Evolutionary conservation across 139 green algal genomes (phyloP), one percentile per base, ranked within the genome.

Genomic region (Pleodorina starrii): DNA sequence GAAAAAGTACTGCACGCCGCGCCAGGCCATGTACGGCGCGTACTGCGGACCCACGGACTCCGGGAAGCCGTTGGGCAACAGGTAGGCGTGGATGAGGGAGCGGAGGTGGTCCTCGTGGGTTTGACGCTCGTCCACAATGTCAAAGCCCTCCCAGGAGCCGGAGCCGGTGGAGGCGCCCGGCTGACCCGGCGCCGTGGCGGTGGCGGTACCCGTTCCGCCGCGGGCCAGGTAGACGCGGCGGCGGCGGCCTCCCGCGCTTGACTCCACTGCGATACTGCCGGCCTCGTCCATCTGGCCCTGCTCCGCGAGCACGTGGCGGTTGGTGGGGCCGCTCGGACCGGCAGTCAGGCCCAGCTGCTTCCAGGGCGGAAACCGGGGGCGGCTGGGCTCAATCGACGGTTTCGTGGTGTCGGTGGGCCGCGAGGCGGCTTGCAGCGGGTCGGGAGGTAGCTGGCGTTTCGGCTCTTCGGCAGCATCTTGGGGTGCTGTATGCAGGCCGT

Each of bases 1-100:
- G 80, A 98, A 98, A 38, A 98, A 96, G 88, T 98, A 98, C 90
- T 98, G 96, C 78, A 98, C 90, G 0, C 93, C 95, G 6, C 96
- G 74, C 95, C 96, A 98, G 1, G 12, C 75, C 96, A 98, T 98
- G 93, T 98, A 98, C 32, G 88, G 73, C 6, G 84, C 89, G 51
- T 97, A 98, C 84, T 97, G 94, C 1, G 95, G 95, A 0, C 95
- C 93, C 50, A 98, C 96, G 21, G 85, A 95, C 40, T 95, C 94
- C 25, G 96, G 96, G 87, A 94, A 98, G 46, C 96, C 96, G 89
- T 98, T 90, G 16, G 92, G 92, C 63, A 95, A 89, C 32, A 95
- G 78, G 84, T 94, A 94, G 63, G 84, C 90, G 38, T 78, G 78
- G 27, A 94, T 66, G 2, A 94, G 48, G 25, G 36, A 44, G 44